Conservation (phyloP, 805 yeast species). For the Pichia occidentalis region DNA sequence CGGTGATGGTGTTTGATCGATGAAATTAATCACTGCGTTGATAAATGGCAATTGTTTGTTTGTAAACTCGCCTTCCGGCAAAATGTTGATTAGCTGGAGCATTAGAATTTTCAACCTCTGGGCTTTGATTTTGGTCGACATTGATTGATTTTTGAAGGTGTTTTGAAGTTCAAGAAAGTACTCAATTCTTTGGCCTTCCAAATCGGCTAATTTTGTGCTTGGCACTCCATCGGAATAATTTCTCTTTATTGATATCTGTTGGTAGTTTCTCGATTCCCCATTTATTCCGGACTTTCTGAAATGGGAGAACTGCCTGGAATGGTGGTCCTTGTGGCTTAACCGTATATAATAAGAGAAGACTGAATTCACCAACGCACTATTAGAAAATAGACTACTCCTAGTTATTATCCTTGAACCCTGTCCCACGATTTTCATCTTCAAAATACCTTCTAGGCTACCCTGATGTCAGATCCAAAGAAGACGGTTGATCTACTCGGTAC, state of each 20-base stretch:
- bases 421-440: no score
- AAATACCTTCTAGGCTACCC: no score
- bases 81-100: constrained; percentile 16
- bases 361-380: not conserved
- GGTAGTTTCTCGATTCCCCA: no score
- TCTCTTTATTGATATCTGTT: not conserved
- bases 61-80: constrained; percentile 21
- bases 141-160: constrained; percentile 20
- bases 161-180: constrained; percentile 20
- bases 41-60: constrained; percentile 25
- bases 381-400: not conserved
- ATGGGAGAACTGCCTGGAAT: not conserved
- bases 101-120: constrained; percentile 19
- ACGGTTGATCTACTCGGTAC: no score
- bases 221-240: constrained; percentile 6
- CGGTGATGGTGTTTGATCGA: constrained; percentile 25
- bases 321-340: not conserved
- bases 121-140: constrained; percentile 25
- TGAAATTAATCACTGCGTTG: constrained; percentile 25
- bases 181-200: constrained; percentile 12
- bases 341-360: not conserved
- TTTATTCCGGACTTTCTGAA: no score
- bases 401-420: not conserved
- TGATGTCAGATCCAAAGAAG: no score
- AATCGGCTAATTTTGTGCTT: constrained; percentile 15